Evolutionary conservation across 345 rosid species (phyloP).

Genomic region (Eucalyptus erythrocorys): DNA sequence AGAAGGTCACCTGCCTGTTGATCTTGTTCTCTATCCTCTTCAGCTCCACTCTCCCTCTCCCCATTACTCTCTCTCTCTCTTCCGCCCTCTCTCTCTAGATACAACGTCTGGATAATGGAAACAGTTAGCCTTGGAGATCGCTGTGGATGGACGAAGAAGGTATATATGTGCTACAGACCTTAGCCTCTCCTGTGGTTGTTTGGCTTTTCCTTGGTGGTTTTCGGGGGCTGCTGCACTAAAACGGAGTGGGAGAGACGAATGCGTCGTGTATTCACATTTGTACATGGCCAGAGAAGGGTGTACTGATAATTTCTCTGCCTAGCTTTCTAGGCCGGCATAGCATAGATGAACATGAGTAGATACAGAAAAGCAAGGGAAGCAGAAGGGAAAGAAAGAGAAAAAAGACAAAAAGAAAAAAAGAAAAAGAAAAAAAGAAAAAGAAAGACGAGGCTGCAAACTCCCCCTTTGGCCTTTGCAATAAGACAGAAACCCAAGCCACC

Average conservation of each 20-base stretch:
- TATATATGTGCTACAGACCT: neutral
- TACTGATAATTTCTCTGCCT: neutral
- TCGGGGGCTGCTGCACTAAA: neutral
- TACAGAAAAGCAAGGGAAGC: neutral
- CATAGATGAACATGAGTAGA: neutral
- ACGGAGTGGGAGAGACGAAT: neutral
- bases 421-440: neutral
- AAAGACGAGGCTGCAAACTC: neutral
- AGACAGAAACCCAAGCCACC: neutral
- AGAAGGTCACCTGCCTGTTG: slow-evolving; percentile 81
- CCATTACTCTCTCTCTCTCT: slow-evolving; percentile 27
- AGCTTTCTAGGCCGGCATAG: neutral
- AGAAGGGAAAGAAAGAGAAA: neutral
- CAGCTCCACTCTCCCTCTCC: slow-evolving; percentile 86
- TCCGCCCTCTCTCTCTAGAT: neutral
- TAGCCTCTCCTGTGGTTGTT: neutral
- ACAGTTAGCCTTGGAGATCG: neutral
- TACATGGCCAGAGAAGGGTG: neutral
- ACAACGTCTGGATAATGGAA: neutral
- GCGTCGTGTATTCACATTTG: neutral
- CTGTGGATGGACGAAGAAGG: neutral
- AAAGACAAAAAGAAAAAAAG: neutral
- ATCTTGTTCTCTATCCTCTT: slow-evolving; percentile 90
- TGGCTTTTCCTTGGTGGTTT: neutral
- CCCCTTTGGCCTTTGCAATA: neutral